phyloP scores from a whole-genome alignment of 2,329 filamentous ascomycete genomes.

The Stachybotrys chartarum region DNA sequence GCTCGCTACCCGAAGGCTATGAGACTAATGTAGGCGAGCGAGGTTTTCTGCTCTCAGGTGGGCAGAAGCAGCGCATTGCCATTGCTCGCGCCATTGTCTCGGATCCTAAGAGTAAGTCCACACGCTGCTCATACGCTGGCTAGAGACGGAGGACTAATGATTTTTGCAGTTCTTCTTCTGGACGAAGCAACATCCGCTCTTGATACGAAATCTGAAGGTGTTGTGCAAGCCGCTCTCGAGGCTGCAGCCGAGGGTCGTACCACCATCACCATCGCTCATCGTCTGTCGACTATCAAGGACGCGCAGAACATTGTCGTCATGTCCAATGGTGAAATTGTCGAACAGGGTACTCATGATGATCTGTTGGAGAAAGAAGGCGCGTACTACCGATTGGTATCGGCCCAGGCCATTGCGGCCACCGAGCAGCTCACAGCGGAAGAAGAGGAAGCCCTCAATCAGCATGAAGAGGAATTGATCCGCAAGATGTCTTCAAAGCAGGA shows the following conservation, averaged over 20 bases:
- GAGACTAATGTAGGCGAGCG: slow-evolving; percentile 93
- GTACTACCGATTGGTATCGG: slow-evolving; percentile 80
- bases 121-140: background rate
- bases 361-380: slow-evolving; percentile 64
- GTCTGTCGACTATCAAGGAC: slow-evolving; percentile 86
- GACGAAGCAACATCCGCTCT: slow-evolving; percentile 93
- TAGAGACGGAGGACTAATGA: slow-evolving; percentile 4
- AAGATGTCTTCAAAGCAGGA: slow-evolving; percentile 34
- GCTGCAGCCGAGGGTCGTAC: slow-evolving; percentile 79
- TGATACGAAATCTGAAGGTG: slow-evolving; percentile 89
- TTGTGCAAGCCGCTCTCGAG: slow-evolving; percentile 89
- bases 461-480: slow-evolving; percentile 44
- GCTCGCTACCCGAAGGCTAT: slow-evolving; percentile 75
- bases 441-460: slow-evolving; percentile 39
- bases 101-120: slow-evolving; percentile 63
- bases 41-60: slow-evolving; percentile 85
- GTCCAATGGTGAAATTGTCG: slow-evolving; percentile 74
- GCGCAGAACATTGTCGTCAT: slow-evolving; percentile 97
- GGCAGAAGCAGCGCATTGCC: slow-evolving; percentile 94
- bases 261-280: slow-evolving; percentile 93
- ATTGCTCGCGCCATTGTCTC: slow-evolving; percentile 88
- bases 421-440: slow-evolving; percentile 47
- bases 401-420: slow-evolving; percentile 69
- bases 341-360: slow-evolving; percentile 83
- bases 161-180: slow-evolving; percentile 61